phyloP scores from a whole-genome alignment of 2,329 filamentous ascomycete genomes.

The Bipolaris gigantea region DNA sequence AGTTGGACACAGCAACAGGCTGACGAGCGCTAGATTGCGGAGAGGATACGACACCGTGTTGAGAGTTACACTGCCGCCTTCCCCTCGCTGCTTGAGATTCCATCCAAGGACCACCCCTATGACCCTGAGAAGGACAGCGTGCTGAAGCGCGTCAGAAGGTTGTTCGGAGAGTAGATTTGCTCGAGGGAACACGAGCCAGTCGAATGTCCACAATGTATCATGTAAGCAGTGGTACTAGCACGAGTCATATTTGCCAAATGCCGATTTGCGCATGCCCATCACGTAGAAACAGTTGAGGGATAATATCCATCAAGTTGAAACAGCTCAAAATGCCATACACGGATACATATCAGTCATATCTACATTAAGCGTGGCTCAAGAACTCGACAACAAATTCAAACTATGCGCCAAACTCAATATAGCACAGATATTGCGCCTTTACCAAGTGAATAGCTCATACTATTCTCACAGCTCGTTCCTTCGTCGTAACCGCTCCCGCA shows the following conservation, averaged over 20 bases:
- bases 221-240: not conserved
- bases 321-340: not conserved
- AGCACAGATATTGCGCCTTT: conserved; percentile 25
- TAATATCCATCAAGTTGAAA: not conserved
- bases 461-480: conserved; percentile 37
- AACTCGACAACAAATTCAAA: not conserved
- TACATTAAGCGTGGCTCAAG: conserved; percentile 22
- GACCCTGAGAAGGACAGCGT: conserved; percentile 99
- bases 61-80: conserved; percentile 94
- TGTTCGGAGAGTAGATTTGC: conserved; percentile 69
- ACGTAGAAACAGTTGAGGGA: not conserved
- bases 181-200: not conserved
- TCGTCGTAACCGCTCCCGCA: conserved; percentile 32
- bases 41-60: conserved; percentile 86
- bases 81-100: conserved; percentile 94
- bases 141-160: conserved; percentile 76
- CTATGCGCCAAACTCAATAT: conserved; percentile 12
- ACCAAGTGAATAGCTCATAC: not conserved
- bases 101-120: conserved; percentile 98
- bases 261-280: not conserved
- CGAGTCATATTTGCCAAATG: not conserved
- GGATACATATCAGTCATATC: conserved; percentile 21
- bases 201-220: not conserved
- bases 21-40: conserved; percentile 69
- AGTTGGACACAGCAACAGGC: not conserved